Conservation (phyloP, 306 rosid genomes). For the Aeschynomene evenia region DNA sequence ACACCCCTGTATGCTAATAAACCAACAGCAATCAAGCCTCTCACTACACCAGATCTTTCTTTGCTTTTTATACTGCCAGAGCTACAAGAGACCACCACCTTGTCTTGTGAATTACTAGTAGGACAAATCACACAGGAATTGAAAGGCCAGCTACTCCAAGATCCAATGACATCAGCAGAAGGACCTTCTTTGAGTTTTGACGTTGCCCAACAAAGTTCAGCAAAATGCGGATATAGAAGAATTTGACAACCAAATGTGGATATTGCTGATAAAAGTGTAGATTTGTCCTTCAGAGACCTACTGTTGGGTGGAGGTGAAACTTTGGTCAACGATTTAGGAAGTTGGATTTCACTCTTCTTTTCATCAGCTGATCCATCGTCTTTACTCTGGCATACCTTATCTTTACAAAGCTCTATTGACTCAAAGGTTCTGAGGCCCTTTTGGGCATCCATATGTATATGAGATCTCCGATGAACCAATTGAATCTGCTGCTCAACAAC, state of each 20-base stretch:
- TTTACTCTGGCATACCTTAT: slow-evolving; percentile 30
- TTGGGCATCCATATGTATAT: slow-evolving; percentile 33
- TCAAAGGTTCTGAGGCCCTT: slow-evolving; percentile 33
- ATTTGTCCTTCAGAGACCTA: slow-evolving; percentile 66
- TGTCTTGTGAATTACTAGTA: slow-evolving; percentile 48
- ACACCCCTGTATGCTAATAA: slow-evolving; percentile 83
- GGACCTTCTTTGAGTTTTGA: slow-evolving; percentile 93
- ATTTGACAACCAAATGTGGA: slow-evolving; percentile 90
- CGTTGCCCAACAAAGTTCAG: slow-evolving; percentile 97
- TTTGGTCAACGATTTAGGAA: slow-evolving; percentile 45
- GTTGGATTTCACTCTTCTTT: slow-evolving; percentile 32
- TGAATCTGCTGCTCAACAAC: slow-evolving; percentile 66
- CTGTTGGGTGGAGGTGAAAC: slow-evolving; percentile 47
- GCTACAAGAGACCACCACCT: slow-evolving; percentile 44
- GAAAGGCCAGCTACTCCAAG: slow-evolving; percentile 99
- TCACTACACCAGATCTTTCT: slow-evolving; percentile 66
- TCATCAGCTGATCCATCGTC: slow-evolving; percentile 36
- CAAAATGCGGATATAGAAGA: slow-evolving; percentile 87
- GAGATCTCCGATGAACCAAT: slow-evolving; percentile 73
- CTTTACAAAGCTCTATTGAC: slow-evolving; percentile 32
- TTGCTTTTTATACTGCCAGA: slow-evolving; percentile 51
- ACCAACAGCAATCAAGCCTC: slow-evolving; percentile 89
- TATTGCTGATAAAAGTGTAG: slow-evolving; percentile 68
- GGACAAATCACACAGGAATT: slow-evolving; percentile 88
- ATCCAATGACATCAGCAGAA: slow-evolving; percentile 78